phyloP scores from a whole-genome alignment of 495 filamentous ascomycete species.

The Penicillium coffeae region DNA sequence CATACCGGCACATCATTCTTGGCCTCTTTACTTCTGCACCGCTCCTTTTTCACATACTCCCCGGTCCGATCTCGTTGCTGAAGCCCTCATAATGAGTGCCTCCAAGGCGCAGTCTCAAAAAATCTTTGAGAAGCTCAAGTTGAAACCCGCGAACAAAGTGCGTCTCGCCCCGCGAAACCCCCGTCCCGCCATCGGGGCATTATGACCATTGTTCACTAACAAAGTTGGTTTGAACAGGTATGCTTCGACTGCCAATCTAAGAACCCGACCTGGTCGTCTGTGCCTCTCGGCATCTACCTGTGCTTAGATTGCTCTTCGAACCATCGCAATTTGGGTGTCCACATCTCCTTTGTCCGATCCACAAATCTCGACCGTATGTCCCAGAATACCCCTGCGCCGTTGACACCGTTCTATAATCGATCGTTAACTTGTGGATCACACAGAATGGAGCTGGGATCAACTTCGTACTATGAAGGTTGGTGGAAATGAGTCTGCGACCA shows the following conservation, averaged over 20 bases:
- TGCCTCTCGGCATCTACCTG: slow-evolving; percentile 95
- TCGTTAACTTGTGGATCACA: slow-evolving; percentile 9
- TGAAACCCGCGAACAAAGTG: slow-evolving; percentile 91
- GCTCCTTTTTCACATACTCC: slow-evolving; percentile 1
- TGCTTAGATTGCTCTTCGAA: slow-evolving; percentile 95
- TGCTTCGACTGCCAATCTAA: slow-evolving; percentile 97
- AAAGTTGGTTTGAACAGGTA: slow-evolving; percentile 50
- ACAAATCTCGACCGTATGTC: slow-evolving; percentile 95
- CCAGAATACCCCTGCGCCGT: neutral
- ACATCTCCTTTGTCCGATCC: slow-evolving; percentile 96
- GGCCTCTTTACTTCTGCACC: slow-evolving; percentile 16
- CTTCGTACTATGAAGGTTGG: slow-evolving; percentile 97
- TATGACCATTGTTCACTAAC: slow-evolving; percentile 22
- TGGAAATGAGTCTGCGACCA: slow-evolving; percentile 96
- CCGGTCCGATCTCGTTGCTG: slow-evolving; percentile 1
- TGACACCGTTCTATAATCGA: neutral
- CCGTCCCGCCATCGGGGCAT: slow-evolving; percentile 9
- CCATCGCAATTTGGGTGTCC: slow-evolving; percentile 86
- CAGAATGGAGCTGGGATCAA: slow-evolving; percentile 99
- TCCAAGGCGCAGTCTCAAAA: slow-evolving; percentile 93
- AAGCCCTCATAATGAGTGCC: slow-evolving; percentile 62
- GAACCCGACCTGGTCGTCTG: slow-evolving; percentile 97
- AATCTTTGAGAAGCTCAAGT: slow-evolving; percentile 96
- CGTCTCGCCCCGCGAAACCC: slow-evolving; percentile 32
- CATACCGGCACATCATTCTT: slow-evolving; percentile 17